Conservation (phyloP, 345 rosid genomes). For the Iberis pinnata region DNA sequence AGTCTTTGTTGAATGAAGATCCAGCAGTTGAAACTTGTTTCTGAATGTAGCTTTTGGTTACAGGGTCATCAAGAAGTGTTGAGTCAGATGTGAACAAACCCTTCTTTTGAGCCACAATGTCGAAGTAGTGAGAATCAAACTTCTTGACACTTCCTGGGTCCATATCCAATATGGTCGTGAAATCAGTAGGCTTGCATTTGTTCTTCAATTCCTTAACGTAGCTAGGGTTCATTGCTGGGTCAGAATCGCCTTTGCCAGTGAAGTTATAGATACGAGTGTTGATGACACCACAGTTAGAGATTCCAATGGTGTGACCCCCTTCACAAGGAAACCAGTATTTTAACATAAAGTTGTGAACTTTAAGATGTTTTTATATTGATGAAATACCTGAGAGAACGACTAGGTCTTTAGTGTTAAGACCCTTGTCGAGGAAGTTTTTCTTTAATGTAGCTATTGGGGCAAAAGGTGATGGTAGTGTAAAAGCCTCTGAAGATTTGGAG, state of each 20-base stretch:
- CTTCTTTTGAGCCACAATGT: conserved; percentile 36
- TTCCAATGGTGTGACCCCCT: conserved; percentile 62
- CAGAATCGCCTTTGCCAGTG: conserved; percentile 49
- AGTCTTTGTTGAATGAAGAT: conserved; percentile 36
- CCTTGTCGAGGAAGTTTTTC: conserved; percentile 33
- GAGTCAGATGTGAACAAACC: conserved; percentile 60
- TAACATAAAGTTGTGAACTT: too few species aligned
- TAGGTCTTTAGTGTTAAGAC: conserved; percentile 45
- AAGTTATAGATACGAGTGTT: conserved; percentile 47
- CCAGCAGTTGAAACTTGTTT: conserved; percentile 32
- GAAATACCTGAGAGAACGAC: conserved; percentile 44
- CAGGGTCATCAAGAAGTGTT: conserved; percentile 43
- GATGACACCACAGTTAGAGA: conserved; percentile 35
- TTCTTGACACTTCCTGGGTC: conserved; percentile 55
- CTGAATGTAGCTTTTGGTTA: conserved; percentile 31
- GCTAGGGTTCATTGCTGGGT: conserved; percentile 46
- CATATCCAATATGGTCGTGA: conserved; percentile 36
- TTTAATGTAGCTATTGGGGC: conserved; percentile 30
- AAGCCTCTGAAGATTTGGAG: conserved; percentile 34
- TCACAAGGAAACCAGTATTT: too few species aligned
- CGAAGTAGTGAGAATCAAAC: conserved; percentile 47
- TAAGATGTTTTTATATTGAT: too few species aligned
- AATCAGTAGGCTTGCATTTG: conserved; percentile 40
- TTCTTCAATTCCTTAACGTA: conserved; percentile 38
- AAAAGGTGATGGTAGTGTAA: conserved; percentile 37